Conservation (phyloP, 371 early-diverging fungal genomes). For the Catenaria anguillulae region DNA sequence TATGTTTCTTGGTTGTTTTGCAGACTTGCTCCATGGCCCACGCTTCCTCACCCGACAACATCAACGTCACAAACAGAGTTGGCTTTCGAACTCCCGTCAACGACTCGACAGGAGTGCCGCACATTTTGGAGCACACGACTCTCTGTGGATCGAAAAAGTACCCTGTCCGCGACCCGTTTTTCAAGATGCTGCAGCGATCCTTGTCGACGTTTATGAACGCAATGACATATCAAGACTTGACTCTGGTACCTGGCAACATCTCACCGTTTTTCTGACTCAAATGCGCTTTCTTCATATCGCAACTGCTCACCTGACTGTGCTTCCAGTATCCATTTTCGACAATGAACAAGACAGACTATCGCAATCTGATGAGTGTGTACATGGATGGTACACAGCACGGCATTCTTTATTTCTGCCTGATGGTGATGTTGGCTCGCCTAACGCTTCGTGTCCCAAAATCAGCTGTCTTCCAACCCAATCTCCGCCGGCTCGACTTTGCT, state of each 20-base stretch:
- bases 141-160: slow-evolving; percentile 75
- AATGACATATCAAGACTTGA: slow-evolving; percentile 47
- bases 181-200: slow-evolving; percentile 92
- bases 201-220: slow-evolving; percentile 96
- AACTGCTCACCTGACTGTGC: no score
- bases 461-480: slow-evolving; percentile 63
- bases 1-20: neutral
- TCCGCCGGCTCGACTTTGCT: slow-evolving; percentile 62
- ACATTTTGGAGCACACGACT: slow-evolving; percentile 89
- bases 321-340: slow-evolving; percentile 93
- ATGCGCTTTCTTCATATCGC: slow-evolving; percentile 43
- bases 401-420: no score
- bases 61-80: slow-evolving; percentile 28
- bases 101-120: slow-evolving; percentile 78
- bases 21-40: neutral
- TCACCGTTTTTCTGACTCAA: neutral
- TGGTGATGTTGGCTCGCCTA: no score
- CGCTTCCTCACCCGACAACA: neutral
- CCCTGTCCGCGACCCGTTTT: slow-evolving; percentile 92
- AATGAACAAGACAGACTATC: slow-evolving; percentile 67
- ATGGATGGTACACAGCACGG: slow-evolving; percentile 56
- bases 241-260: no score
- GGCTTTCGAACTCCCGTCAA: slow-evolving; percentile 74
- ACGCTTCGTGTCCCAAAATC: no score
- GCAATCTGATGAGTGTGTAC: slow-evolving; percentile 78